Evolutionary conservation across 2,329 filamentous ascomycete species (phyloP), one percentile per base, ranked within the genome.

Genomic region (Hypoxylon sp.): DNA sequence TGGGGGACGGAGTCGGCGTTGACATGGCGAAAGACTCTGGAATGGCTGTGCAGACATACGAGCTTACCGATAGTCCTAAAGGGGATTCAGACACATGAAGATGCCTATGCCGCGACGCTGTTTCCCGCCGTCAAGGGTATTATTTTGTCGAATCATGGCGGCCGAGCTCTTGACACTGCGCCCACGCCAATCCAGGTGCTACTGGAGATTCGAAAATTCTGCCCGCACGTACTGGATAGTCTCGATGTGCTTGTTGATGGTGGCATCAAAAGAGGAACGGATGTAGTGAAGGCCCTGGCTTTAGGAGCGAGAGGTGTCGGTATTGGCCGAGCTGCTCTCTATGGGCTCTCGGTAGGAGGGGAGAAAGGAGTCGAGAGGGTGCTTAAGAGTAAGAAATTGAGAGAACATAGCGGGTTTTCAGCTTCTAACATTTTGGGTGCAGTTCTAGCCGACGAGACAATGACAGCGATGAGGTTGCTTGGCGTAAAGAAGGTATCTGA

Each of bases 1-100:
- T 92, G 88, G 71, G 94, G 95, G 64, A 98, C 94, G 0, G 93
- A 94, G 17, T 87, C 90, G 1, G 92, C 94, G 73, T 81, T 98
- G 68, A 97, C 92, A 0, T 98, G 95, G 95, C 87, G 89, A 73
- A 88, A 87, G 61, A 93, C 92, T 3, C 81, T 97, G 61, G 89
- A 92, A 3, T 98, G 95, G 95, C 83, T 98, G 71, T 85, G 87
- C 10, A 84, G 89, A 78, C 92, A 96, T 73, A 97, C 95, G 0
- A 85, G 89, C 62, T 86, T 97, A 71, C 94, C 95, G 2, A 93
- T 98, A 69, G 89, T 98, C 20, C 85, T 98, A 55, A 98, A 98
- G 84, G 95, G 95, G n/a, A 78, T 98, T 17, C 95, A 98, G 80
- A 95, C 94, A 10, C 93, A 97, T 74, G 95, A 98, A 81, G 95